Conservation (phyloP, 2,329 filamentous ascomycete genomes). For the Didymella pinodella region DNA sequence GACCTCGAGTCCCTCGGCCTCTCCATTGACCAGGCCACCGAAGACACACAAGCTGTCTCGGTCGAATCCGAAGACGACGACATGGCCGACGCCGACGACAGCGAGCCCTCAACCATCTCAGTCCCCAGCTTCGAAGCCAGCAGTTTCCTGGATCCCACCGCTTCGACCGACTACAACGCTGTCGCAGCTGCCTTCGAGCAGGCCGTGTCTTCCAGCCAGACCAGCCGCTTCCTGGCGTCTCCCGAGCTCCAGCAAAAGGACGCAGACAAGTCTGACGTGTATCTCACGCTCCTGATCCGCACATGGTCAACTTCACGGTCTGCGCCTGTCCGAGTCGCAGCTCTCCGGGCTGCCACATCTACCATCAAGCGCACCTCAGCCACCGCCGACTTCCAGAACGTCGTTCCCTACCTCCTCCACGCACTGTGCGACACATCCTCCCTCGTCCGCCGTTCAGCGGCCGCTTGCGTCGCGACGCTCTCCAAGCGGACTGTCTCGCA, state of each 20-base stretch:
- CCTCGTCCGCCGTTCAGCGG: constrained; percentile 77
- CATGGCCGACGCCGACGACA: constrained; percentile 59
- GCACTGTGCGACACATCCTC: constrained; percentile 79
- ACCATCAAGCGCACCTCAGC: constrained; percentile 45
- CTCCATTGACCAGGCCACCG: constrained; percentile 27
- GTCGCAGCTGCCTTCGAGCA: constrained; percentile 39
- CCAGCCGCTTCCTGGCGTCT: constrained; percentile 59
- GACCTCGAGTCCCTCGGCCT: constrained; percentile 71
- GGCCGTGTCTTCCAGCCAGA: constrained; percentile 34
- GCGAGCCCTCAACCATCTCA: constrained; percentile 23
- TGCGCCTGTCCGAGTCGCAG: constrained; percentile 71
- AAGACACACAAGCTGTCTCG: constrained; percentile 22
- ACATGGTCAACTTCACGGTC: constrained; percentile 78
- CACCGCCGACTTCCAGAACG: constrained; percentile 73
- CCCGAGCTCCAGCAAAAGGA: constrained; percentile 63
- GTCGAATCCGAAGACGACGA: constrained; percentile 58
- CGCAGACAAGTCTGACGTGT: constrained; percentile 69
- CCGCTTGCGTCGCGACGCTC: constrained; percentile 63
- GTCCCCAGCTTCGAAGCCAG: constrained; percentile 37
- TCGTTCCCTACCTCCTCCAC: constrained; percentile 82
- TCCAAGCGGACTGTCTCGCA: constrained; percentile 27
- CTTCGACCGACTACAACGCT: constrained; percentile 41
- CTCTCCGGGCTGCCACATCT: constrained; percentile 65
- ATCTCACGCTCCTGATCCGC: constrained; percentile 77
- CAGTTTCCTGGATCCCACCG: constrained; percentile 37